Conservation (phyloP, 495 filamentous ascomycete species). For the Thozetella sp. region DNA sequence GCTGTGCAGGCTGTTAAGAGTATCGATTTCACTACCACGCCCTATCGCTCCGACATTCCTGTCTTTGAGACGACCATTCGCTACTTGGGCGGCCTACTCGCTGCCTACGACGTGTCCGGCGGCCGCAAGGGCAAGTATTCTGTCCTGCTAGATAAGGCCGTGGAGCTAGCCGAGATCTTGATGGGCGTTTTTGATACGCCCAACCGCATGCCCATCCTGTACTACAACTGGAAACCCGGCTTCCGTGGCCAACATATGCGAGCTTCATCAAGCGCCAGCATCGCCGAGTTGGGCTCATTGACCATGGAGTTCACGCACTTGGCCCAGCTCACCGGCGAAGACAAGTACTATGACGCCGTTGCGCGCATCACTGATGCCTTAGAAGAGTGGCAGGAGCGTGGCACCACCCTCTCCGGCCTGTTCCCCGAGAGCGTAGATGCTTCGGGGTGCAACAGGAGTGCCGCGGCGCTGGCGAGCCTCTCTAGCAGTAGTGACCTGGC, state of each 20-base stretch:
- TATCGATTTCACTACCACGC: constrained; percentile 88
- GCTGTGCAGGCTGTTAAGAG: constrained; percentile 73
- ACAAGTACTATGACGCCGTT: constrained; percentile 93
- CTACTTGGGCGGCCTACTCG: constrained; percentile 82
- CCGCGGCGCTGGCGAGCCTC: constrained; percentile 17
- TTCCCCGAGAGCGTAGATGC: constrained; percentile 86
- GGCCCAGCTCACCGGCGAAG: constrained; percentile 83
- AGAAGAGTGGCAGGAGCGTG: constrained; percentile 70
- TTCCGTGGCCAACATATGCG: constrained; percentile 66
- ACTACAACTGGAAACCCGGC: constrained; percentile 80
- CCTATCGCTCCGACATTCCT: constrained; percentile 59
- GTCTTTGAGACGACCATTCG: constrained; percentile 90
- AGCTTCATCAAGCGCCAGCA: constrained; percentile 61
- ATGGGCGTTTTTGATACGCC: constrained; percentile 96
- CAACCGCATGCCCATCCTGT: constrained; percentile 90
- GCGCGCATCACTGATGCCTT: constrained; percentile 89
- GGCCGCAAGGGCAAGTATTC: constrained; percentile 48
- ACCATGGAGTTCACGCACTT: constrained; percentile 95
- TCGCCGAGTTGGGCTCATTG: constrained; percentile 88
- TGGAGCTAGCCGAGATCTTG: constrained; percentile 84
- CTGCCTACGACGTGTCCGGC: constrained; percentile 80
- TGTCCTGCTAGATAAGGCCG: constrained; percentile 80
- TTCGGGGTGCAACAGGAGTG: constrained; percentile 53
- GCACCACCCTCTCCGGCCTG: constrained; percentile 77
- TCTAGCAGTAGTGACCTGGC: constrained; percentile 14